phyloP scores from a whole-genome alignment of 805 yeast genomes.

The Starmerella sp. region DNA sequence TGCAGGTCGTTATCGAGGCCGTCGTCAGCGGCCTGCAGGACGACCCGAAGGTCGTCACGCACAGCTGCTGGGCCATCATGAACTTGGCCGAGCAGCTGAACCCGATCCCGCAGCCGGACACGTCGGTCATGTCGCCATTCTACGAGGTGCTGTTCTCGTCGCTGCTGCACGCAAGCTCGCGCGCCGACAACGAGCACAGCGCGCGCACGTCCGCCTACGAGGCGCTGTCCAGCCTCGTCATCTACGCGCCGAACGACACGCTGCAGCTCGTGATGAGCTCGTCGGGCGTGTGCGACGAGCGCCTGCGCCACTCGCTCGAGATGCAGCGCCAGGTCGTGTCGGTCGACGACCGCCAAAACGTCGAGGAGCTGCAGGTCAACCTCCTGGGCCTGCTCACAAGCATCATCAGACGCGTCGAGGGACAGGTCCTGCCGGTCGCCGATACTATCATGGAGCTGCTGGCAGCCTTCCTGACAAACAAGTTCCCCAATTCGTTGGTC shows the following conservation, averaged over 20 bases:
- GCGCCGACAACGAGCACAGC: slow-evolving; percentile 71
- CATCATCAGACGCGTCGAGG: slow-evolving; percentile 69
- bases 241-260: slow-evolving; percentile 59
- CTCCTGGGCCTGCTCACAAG: slow-evolving; percentile 64
- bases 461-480: slow-evolving; percentile 55
- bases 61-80: slow-evolving; percentile 95
- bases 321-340: slow-evolving; percentile 48
- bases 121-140: slow-evolving; percentile 63
- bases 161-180: slow-evolving; percentile 55
- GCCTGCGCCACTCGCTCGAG: slow-evolving; percentile 58
- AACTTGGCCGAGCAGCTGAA: slow-evolving; percentile 74
- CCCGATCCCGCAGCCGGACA: slow-evolving; percentile 31
- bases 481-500: slow-evolving; percentile 57
- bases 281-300: slow-evolving; percentile 60
- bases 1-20: slow-evolving; percentile 64
- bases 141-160: slow-evolving; percentile 60
- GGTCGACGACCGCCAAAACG: slow-evolving; percentile 60
- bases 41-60: slow-evolving; percentile 88
- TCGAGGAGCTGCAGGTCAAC: slow-evolving; percentile 84
- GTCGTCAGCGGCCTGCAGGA: slow-evolving; percentile 73
- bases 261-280: slow-evolving; percentile 57
- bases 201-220: slow-evolving; percentile 95
- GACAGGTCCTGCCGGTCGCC: slow-evolving; percentile 48
- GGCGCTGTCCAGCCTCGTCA: slow-evolving; percentile 73
- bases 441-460: slow-evolving; percentile 79